Evolutionary conservation across 148 eudicot genomes (phyloP), one percentile per base, ranked within the genome.

Genomic region (Heliosperma pusillum): DNA sequence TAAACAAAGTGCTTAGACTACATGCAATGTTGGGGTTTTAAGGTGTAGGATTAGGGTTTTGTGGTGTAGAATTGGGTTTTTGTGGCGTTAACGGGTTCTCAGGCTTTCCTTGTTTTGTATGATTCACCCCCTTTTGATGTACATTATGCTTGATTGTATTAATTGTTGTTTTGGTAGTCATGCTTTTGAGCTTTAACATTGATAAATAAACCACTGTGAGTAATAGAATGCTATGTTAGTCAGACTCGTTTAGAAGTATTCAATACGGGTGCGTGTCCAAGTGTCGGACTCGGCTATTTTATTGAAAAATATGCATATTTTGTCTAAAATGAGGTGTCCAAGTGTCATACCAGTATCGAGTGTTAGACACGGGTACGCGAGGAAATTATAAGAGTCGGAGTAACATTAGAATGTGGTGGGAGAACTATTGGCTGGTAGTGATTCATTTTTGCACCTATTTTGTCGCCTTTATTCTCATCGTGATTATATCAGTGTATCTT

Each of bases 401-500:
- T n/a, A n/a, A n/a, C n/a, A n/a, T n/a, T n/a, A n/a, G n/a, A 55
- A 53, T 53, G 42, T 26, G 36, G 61, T 70, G 17, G 57, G 72
- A 24, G 50, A n/a, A 11, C 16, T 66, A 57, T 69, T 44, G 57
- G 13, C n/a, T 69, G 16, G 15, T 21, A 10, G 17, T 21, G 5
- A 24, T 68, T 68, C 26, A 45, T 68, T 44, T 20, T 69, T 69
- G 72, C 57, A 47, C 11, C 72, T 45, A 47, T 47, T 22, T 69
- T 66, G 50, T 66, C 21, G 15, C 70, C 16, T 40, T 13, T 2
- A n/a, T n/a, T n/a, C n/a, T n/a, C 13, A 68, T 68, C 22, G 7
- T 36, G 15, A 40, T 21, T 25, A 27, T 1, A 22, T 26, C 16
- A 13, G 29, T 27, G 2, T 64, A 40, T 4, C 20, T 29, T 26